Evolutionary conservation across 169 alveolate genomes (phyloP), one percentile per base, ranked within the genome.

Genomic region (Plasmodium vinckei): DNA sequence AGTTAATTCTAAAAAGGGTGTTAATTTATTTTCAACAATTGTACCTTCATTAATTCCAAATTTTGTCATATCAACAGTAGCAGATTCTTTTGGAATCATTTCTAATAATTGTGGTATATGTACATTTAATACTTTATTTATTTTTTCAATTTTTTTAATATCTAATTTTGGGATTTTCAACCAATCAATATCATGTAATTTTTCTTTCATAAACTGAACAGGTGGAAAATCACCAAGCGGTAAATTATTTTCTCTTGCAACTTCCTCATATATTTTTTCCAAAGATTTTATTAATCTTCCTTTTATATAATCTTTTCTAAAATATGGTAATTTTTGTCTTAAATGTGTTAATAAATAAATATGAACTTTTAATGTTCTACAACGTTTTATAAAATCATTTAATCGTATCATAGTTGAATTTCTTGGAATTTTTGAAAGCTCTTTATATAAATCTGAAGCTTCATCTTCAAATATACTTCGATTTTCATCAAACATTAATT

Each of bases 401-500:
- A 89, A 17, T 44, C 92, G 72, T 46, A 92, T 75, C 73, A 84
- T 63, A 1, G 95, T 91, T 5, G 95, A 77, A 68, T 89, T 87
- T 12, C 95, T 89, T 6, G 96, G 96, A 65, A 94, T 91, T 57
- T 72, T 89, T 10, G 93, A 91, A 23, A 94, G 87, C 70, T 77
- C 94, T 56, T 93, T 73, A 86, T 92, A 94, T 23, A 94, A 77
- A 75, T 94, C 96, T 51, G 92, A 87, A 13, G 87, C 95, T 91
- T 94, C 96, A 39, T 79, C 93, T 84, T 94, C 96, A 73, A 94
- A 94, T 7, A 94, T 92, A 42, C 67, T 91, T 39, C 95, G 47
- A 53, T 87, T 92, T 54, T 92, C 95, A 65, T 94, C 95, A 87
- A 89, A 91, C 63, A 87, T 64, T 68, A 94, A 77, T 15, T 91